Conservation (phyloP, 495 filamentous ascomycete species). For the Aspergillus affinis region DNA sequence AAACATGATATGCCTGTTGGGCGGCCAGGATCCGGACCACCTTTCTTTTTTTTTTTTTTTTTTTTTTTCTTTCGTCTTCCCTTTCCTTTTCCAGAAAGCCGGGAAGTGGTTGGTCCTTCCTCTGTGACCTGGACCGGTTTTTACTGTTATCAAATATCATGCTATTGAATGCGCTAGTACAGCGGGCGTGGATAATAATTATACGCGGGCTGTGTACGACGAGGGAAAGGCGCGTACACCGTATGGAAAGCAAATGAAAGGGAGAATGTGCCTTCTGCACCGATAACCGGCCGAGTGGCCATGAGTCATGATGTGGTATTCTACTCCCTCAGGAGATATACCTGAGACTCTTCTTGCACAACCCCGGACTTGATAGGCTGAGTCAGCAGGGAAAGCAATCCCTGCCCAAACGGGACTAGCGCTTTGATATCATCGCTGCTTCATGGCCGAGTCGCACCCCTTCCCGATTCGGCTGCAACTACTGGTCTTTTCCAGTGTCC, state of each 20-base stretch:
- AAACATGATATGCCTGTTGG: neutral
- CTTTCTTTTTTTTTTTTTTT: too few relatives aligned
- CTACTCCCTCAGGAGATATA: too few relatives aligned
- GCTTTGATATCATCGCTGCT: neutral
- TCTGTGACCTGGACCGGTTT: neutral
- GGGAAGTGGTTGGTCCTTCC: neutral
- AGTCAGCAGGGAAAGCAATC: neutral
- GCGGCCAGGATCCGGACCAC: neutral
- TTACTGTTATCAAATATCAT: neutral
- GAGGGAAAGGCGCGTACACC: too few relatives aligned
- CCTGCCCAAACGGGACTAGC: neutral
- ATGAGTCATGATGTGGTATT: neutral
- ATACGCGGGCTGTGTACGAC: neutral
- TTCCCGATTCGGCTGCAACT: too few relatives aligned
- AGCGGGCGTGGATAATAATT: neutral
- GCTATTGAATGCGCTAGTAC: neutral
- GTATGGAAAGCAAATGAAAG: neutral
- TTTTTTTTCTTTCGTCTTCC: neutral
- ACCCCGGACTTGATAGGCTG: neutral
- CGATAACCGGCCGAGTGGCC: neutral
- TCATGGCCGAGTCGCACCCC: neutral
- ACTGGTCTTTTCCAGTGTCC: too few relatives aligned
- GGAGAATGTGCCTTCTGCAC: neutral
- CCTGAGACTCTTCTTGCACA: too few relatives aligned
- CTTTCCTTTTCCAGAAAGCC: neutral